phyloP scores from a whole-genome alignment of 441 rosid genomes.

The Capsella rubella region DNA sequence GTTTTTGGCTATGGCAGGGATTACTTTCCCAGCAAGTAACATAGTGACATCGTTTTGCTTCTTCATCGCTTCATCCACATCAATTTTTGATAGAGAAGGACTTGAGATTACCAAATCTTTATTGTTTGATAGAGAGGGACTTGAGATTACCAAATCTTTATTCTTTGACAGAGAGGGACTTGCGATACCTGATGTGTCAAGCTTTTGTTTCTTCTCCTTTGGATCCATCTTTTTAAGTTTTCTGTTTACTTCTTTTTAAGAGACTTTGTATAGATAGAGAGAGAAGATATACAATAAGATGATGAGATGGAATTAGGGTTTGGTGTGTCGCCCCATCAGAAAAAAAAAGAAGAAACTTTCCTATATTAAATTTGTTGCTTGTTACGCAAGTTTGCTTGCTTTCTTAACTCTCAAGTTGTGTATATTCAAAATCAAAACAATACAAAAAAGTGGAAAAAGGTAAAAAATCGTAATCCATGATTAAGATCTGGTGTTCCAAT shows the following conservation, averaged over 20 bases:
- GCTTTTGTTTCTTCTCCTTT: not conserved
- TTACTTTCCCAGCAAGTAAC: not conserved
- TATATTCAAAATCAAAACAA: too few relatives aligned
- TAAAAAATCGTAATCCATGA: not conserved
- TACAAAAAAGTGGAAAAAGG: too few relatives aligned
- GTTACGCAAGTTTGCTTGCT: not conserved
- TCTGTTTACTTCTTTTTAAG: not conserved
- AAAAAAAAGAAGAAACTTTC: not conserved
- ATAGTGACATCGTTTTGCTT: not conserved
- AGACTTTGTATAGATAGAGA: not conserved
- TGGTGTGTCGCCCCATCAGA: not conserved
- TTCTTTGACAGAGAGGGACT: not conserved
- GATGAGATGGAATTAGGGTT: not conserved
- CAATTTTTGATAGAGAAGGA: not conserved
- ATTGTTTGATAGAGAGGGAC: not conserved
- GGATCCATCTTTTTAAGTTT: not conserved
- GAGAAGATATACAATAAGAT: too few relatives aligned
- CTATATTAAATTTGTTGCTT: not conserved
- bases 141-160: not conserved
- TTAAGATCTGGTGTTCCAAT: constrained; percentile 33
- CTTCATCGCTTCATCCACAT: not conserved
- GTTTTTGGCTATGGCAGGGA: not conserved
- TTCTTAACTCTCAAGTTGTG: not conserved
- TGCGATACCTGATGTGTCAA: not conserved
- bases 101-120: not conserved